Evolutionary conservation across 2,329 filamentous ascomycete genomes (phyloP).

Genomic region (Emydomyces testavorans): DNA sequence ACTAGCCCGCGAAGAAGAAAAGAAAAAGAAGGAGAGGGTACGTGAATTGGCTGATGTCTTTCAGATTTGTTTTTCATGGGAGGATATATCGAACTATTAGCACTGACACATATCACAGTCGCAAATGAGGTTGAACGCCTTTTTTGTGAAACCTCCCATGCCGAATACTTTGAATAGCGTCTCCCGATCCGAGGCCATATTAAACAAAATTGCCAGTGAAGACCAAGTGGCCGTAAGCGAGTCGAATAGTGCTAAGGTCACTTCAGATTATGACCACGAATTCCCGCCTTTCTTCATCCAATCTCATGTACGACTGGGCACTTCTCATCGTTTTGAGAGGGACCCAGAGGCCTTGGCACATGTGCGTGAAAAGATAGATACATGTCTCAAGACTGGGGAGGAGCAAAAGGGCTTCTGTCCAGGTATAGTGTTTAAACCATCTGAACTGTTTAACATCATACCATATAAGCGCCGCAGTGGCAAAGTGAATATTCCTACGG

Average conservation of each 20-base stretch:
- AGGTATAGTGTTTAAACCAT: conserved; percentile 21
- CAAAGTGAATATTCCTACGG: conserved; percentile 30
- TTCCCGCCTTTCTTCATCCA: conserved; percentile 78
- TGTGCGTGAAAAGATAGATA: conserved; percentile 41
- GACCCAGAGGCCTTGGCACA: conserved; percentile 48
- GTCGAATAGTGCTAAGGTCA: conserved; percentile 16
- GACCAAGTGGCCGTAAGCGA: conserved; percentile 17
- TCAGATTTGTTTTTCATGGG: too few species aligned
- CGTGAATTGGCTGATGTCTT: too few species aligned
- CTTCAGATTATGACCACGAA: conserved; percentile 52
- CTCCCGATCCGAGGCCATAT: conserved; percentile 1
- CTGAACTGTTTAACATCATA: conserved; percentile 31
- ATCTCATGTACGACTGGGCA: conserved; percentile 59
- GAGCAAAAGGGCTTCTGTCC: conserved; percentile 12
- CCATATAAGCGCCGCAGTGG: conserved; percentile 28
- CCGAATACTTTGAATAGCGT: conserved; percentile 16
- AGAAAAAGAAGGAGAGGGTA: conserved; percentile 30
- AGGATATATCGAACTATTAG: conserved; percentile 17
- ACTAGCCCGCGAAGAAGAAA: conserved; percentile 22
- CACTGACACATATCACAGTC: conserved; percentile 27
- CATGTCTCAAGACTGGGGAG: conserved; percentile 22
- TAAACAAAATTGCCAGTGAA: conserved; percentile 13
- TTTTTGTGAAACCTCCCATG: conserved; percentile 36
- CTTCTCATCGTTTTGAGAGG: conserved; percentile 42
- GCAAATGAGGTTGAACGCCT: conserved; percentile 42